Evolutionary conservation across 2,329 filamentous ascomycete species (phyloP), one percentile per base, ranked within the genome.

Genomic region (Mycosphaerella arachidis): DNA sequence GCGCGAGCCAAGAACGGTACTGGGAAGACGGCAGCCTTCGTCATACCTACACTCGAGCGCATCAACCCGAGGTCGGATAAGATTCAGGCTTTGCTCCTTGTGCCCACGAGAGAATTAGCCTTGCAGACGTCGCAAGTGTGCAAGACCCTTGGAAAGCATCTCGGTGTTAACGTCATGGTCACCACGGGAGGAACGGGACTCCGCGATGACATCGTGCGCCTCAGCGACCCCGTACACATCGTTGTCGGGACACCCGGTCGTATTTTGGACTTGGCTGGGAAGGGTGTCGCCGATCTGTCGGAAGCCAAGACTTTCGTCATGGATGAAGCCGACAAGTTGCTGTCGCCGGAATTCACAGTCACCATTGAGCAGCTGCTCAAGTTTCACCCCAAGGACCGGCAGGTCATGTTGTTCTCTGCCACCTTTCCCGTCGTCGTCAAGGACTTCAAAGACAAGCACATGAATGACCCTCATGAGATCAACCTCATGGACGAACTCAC

Each of bases 401-500:
- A 99, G 78, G 92, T 99, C 71, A 99, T 99, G 94, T 87, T 99
- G 63, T 99, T 99, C 81, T 96, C 91, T 69, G 95, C 95, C 62
- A 99, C 94, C 4, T 99, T 99, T 78, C 94, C 94, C 18, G 80
- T 97, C 68, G 94, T 96, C 57, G 94, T 99, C 71, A 97, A 99
- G 81, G 87, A 90, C 70, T 99, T 99, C 79, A 97, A 86, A 73
- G 94, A 99, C 77, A 96, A 96, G 80, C 94, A 99, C 80, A 97
- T 99, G 92, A 84, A 84, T 67, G 89, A 88, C 67, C 95, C 94
- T 3, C 97, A 97, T 74, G 95, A 99, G 77, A 99, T 99, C 79
- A 99, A 99, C 74, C 85, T 99, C 56, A 99, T 99, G 94, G 94
- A 99, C 73, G 94, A 99, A 77, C 88, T 99, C 63, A 99, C 94